Evolutionary conservation across 352 stramenopile genomes (phyloP), one percentile per base, ranked within the genome.

Genomic region (Phytophthora sansomeana): DNA sequence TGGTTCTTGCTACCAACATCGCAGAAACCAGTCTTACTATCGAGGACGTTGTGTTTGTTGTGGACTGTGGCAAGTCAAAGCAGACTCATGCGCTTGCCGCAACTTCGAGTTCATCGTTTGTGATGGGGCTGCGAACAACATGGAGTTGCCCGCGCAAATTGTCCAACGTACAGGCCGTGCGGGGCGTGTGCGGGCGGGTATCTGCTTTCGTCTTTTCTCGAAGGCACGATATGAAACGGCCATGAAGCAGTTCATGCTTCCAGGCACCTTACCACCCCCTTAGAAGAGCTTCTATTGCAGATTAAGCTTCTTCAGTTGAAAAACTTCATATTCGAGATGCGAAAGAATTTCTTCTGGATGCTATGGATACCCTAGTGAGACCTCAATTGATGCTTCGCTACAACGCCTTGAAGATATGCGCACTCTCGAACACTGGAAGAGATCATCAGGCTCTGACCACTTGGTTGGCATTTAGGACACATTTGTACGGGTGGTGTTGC

Each of bases 21-120:
- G 96, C 96, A 5, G 97, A 99, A 76, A 98, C 96, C 11, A 98
- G 90, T 67, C 76, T 99, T 4, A 99, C 97, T 11, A 97, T 99
- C n/a, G 93, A 98, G 33, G 88, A 96, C 58, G 93, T 99, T 24
- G 91, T 94, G 9, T 97, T 97, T 55, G 88, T 96, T 5, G 84
- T 96, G 36, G 88, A 96, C 49, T 93, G 78, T 42, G 87, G 87
- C 56, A 96, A 95, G 51, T 91, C 81, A 0, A 96, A 93, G 66
- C 87, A 96, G 44, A 77, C 78, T 17, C 83, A 92, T 50, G 74
- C 75, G 0, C 78, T 93, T 32, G 81, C 74, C 19, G 75, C 75
- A 7, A 87, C 76, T 10, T 89, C 77, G 8, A 90, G 75, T 38
- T 93, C 93, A 13, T 87, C 86, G 16, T 96, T 97, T 33, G 91